Base-by-base conservation (phyloP, 139 green algal genomes). In the Chlamydomonas sp. region DNA sequence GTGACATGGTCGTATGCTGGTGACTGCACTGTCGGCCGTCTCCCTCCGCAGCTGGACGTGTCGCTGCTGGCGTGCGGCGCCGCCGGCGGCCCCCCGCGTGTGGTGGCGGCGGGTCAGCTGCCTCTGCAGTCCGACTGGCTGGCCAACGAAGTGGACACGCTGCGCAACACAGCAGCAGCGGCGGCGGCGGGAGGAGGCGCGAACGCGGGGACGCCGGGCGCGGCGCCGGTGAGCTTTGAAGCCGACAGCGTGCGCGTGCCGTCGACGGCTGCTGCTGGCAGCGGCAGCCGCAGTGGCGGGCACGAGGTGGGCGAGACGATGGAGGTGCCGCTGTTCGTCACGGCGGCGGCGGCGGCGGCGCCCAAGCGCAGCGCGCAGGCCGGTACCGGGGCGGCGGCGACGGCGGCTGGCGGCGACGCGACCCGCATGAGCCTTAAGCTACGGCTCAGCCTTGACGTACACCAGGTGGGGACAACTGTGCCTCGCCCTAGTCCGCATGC, bases 31-130 rank as follows among this genome's bases (percentile, higher is more conserved):
- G 4, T 4, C 20, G 68, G 68, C 12, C 4, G 5, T 8, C 74
- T 20, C 49, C 6, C 49, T 8, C 2, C 59, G 69, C 85, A 90
- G 86, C 18, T 90, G 16, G 86, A 90, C 57, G 69, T 85, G 20
- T 14, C 79, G 15, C 84, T 97, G 67, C 83, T 85, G 69, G 91
- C 94, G 15, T 89, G 78, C 12, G 90, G 87, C 4, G 89, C 75
- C 0, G 77, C 89, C 6, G 80, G 84, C 18, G 93, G 93, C 31
- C 57, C 78, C 1, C 91, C 91, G 4, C 60, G 64, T 3, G 17
- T 81, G 15, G 63, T 97, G 58, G 93, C 81, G 15, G 79, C 18
- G 5, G 83, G 71, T 17, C 63, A 14, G 18, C 57, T 90, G 64
- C 64, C 78, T 0, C 72, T 95, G 20, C 83, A 80, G 5, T 91